Evolutionary conservation across 768 basidiomycete species (phyloP), one percentile per base, ranked within the genome.

Genomic region (Ramaria sp.): DNA sequence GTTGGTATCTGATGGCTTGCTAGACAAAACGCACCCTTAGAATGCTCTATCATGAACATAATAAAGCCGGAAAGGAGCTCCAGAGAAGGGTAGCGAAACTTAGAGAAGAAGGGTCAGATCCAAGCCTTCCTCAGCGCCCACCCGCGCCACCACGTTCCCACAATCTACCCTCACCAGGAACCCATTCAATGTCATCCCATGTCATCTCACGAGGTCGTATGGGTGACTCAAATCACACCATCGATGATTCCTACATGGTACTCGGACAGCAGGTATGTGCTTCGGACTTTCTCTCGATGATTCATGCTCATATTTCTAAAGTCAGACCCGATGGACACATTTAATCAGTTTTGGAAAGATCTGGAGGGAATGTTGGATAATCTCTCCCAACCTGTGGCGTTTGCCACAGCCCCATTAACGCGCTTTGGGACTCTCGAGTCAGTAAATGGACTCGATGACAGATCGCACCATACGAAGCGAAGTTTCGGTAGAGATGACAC

Each of bases 191-290:
- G 2, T 44, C 43, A 6, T 64, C 76, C 1, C 73, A 71, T 2
- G 72, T 77, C 16, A 76, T 78, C 28, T 72, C 76, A 3, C 53
- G 74, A 74, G 85, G 57, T 77, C 78, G 27, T 72, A 76, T 63
- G 41, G 61, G 61, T 1, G 70, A 72, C 24, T 72, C 72, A 1
- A 70, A 71, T 58, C 78, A 78, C 57, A 78, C 82, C 1, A 85
- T 86, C 1, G 89, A 90, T 45, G 89, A 91, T 63, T 91, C 89
- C 0, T 92, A 91, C 61, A 89, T 92, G 88, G 73, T 92, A 1
- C 72, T 91, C 3, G 87, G 86, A 16, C 88, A 89, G 64, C 76
- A 81, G 60, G 85, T 88, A 62, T 61, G 79, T 72, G 56, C 16
- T 53, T 30, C 27, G 25, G 42, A 20, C 18, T 50, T 24, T 36